These are phyloP conservation scores for Phytopythium chamaehyphon DNA, from an alignment of 352 stramenopile species.

Conservation along the genomic window DNA sequence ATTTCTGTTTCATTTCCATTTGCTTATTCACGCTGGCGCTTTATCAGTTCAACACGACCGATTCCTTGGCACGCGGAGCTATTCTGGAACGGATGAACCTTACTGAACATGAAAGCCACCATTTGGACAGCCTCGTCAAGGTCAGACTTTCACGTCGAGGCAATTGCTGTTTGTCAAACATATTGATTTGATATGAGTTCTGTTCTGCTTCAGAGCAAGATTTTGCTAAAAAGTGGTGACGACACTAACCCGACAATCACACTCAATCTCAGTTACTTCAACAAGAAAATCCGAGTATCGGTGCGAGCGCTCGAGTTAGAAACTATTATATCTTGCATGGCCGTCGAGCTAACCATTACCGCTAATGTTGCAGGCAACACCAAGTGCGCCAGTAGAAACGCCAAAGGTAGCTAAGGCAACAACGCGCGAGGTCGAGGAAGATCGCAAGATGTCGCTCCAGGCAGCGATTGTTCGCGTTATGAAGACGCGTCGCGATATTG, in stretches of 20 bases:
- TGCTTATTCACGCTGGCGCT: not conserved
- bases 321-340: no score
- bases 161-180: not conserved
- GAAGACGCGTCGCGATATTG: conserved; percentile 77
- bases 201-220: conserved; percentile 34
- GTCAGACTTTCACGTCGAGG: conserved; percentile 16
- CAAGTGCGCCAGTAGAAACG: conserved; percentile 67
- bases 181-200: not conserved
- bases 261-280: conserved; percentile 46
- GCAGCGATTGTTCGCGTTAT: conserved; percentile 80
- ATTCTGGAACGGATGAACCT: conserved; percentile 60
- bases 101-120: conserved; percentile 53
- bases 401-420: conserved; percentile 46
- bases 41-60: conserved; percentile 60
- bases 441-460: conserved; percentile 86
- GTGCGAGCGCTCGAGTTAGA: conserved; percentile 21
- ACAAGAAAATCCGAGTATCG: conserved; percentile 45
- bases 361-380: conserved; percentile 14
- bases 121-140: conserved; percentile 74
- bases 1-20: not conserved
- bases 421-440: conserved; percentile 75
- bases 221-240: conserved; percentile 27
- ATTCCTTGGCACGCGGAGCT: conserved; percentile 26
- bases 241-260: conserved; percentile 22
- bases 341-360: no score